These are phyloP conservation scores for Amphichorda felina DNA, from an alignment of 2,329 filamentous ascomycete genomes.

Conservation along the genomic window DNA sequence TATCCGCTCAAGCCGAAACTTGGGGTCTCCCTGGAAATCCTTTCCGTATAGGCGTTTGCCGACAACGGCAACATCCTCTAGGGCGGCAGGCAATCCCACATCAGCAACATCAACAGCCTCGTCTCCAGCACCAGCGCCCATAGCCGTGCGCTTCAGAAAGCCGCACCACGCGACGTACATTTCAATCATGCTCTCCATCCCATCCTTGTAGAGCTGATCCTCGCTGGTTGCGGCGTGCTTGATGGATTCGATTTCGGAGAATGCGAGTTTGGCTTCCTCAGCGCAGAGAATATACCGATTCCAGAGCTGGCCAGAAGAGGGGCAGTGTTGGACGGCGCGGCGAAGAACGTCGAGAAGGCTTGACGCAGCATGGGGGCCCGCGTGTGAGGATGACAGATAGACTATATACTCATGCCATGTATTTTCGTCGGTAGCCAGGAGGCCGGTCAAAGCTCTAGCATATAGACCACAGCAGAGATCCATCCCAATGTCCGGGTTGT, in stretches of 20 bases:
- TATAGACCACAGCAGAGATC: conserved; percentile 56
- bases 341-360: conserved; percentile 58
- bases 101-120: conserved; percentile 86
- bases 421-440: conserved; percentile 61
- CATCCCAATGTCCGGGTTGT: conserved; percentile 28
- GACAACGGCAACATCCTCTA: conserved; percentile 76
- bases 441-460: conserved; percentile 58
- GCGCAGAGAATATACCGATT: conserved; percentile 76
- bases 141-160: conserved; percentile 77
- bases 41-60: conserved; percentile 63
- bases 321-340: conserved; percentile 79
- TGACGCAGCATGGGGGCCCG: conserved; percentile 22
- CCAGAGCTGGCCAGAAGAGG: conserved; percentile 88
- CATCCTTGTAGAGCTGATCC: conserved; percentile 71
- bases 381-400: conserved; percentile 46
- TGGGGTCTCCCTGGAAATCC: conserved; percentile 72
- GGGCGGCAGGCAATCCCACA: conserved; percentile 72
- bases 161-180: conserved; percentile 93
- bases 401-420: conserved; percentile 80
- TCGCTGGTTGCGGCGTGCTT: conserved; percentile 88
- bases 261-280: conserved; percentile 65
- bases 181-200: conserved; percentile 78
- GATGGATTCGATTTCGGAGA: conserved; percentile 73
- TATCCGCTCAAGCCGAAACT: conserved; percentile 81
- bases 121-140: conserved; percentile 59